Evolutionary conservation across 192 early-diverging fungal species (phyloP), one percentile per base, ranked within the genome.

Genomic region (Pilaira anomala): DNA sequence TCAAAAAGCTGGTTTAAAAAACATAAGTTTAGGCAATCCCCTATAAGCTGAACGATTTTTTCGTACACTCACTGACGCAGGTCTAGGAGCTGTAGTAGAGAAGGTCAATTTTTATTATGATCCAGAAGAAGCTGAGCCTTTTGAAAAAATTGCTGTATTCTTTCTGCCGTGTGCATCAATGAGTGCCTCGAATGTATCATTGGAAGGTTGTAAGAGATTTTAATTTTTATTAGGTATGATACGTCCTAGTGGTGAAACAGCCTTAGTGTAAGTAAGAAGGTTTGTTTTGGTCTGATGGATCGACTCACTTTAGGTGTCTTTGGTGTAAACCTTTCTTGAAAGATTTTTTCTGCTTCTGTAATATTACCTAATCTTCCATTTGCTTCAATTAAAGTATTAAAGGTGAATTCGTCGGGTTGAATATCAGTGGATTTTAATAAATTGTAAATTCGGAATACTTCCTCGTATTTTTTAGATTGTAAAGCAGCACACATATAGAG

Each of bases 141-240:
- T n/a, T n/a, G n/a, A n/a, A n/a, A n/a, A n/a, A n/a, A n/a, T n/a
- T n/a, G 41, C 29, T 7, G 67, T 11, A 48, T 76, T 67, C 50
- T 65, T 65, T 19, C 48, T 39, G 3, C 74, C 74, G n/a, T 76
- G 69, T 5, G 74, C 68, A 42, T 76, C 62, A 19, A 76, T 63
- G 24, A 76, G 57, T 3, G 74, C 40, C 1, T 45, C 40, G 18
- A 76, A 76, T 12, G 65, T 64, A n/a, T 60, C 42, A 7, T 42
- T 46, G 2, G 60, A 39, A 26, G 72, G 72, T 5, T 33, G 48
- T 7, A 54, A 52, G 28, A 7, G 28, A 9, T 16, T 14, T 42
- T 13, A 6, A 16, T 28, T 21, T 22, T 55, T 55, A 59, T 40
- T 22, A 36, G 55, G 28, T 18, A 16, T 18, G 22, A 29, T 18